Base-by-base conservation (phyloP, 371 early-diverging fungal species). In the Massospora cicadina region DNA sequence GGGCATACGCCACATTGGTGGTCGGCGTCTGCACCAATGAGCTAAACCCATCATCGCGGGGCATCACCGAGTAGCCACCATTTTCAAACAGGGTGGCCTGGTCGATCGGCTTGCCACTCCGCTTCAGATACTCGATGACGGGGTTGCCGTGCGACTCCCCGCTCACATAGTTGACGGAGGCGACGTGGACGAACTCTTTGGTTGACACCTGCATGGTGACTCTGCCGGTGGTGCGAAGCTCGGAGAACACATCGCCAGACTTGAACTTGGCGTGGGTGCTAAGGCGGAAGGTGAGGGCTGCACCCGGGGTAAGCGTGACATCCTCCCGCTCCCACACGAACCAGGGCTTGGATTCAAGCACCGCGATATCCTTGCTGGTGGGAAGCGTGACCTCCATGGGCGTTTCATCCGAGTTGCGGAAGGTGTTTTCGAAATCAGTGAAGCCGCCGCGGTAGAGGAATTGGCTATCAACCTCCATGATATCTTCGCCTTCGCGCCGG, bases 381-480 rank as follows among this genome's bases (percentile, higher is more conserved):
- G 77, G 74, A 55, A 95, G 71, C 64, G 77, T 82, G 68, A 95
- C 77, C 68, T 88, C 78, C 72, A 89, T 78, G 33, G 91, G 89
- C 55, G 88, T 83, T 72, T 93, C 96, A 24, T 77, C 81, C 67
- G 81, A 84, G 68, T 86, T 82, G 66, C 85, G 81, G 76, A 95
- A 95, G 25, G 86, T 83, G 73, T 87, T 82, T 54, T 88, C 79
- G 71, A 80, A 90, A 67, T 91, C 92, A 32, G 75, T 75, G 70
- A 89, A 91, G 33, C 75, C 76, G 61, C 95, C 96, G 70, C 96
- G 89, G 80, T 90, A 91, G 78, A 95, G 82, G 85, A 95, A 95
- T 68, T 86, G 82, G 56, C 79, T 82, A 65, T 79, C 85, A 65
- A 84, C 84, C 76, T 89, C 90, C 73, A 87, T 74, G 17, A 88